Percentiles rank a stretch among this genome's conserved stretches.
Evolutionary conservation across 2,329 filamentous ascomycete species (phyloP).

Genomic region (Pseudomassariella vexata): DNA sequence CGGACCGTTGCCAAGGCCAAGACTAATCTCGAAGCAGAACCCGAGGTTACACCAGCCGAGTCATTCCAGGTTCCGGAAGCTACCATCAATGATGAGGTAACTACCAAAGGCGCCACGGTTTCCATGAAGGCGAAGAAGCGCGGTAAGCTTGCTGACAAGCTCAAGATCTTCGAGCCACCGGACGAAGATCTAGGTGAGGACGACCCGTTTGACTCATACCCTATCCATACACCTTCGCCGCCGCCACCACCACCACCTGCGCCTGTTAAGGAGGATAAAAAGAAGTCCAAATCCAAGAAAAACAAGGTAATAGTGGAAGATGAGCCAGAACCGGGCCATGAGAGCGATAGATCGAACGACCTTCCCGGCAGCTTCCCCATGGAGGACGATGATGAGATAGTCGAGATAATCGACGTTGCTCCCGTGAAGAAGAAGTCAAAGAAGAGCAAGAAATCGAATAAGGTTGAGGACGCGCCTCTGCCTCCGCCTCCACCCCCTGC

Average conservation of each 20-base stretch:
- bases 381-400: constrained; percentile 32
- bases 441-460: constrained; percentile 28
- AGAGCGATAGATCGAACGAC: constrained; percentile 8
- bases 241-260: constrained; percentile 29
- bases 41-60: constrained; percentile 45
- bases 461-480: constrained; percentile 16
- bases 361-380: constrained; percentile 25
- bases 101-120: constrained; percentile 28
- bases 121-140: constrained; percentile 45
- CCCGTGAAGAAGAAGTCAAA: constrained; percentile 31
- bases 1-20: constrained; percentile 6
- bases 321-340: constrained; percentile 6
- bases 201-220: constrained; percentile 28
- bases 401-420: constrained; percentile 46
- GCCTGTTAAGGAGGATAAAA: constrained; percentile 32
- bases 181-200: constrained; percentile 28
- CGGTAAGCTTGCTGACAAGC: constrained; percentile 50
- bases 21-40: constrained; percentile 19
- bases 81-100: constrained; percentile 32
- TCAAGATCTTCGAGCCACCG: constrained; percentile 48
- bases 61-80: constrained; percentile 42
- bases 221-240: constrained; percentile 30
- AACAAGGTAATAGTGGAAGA: constrained; percentile 24
- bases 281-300: constrained; percentile 32
- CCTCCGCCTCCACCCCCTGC: constrained; percentile 37